A percentile compares a stretch with the other conserved stretches of the same genome.
Evolutionary conservation across 2,329 filamentous ascomycete genomes (phyloP).

Genomic region (Diaporthe batatas): DNA sequence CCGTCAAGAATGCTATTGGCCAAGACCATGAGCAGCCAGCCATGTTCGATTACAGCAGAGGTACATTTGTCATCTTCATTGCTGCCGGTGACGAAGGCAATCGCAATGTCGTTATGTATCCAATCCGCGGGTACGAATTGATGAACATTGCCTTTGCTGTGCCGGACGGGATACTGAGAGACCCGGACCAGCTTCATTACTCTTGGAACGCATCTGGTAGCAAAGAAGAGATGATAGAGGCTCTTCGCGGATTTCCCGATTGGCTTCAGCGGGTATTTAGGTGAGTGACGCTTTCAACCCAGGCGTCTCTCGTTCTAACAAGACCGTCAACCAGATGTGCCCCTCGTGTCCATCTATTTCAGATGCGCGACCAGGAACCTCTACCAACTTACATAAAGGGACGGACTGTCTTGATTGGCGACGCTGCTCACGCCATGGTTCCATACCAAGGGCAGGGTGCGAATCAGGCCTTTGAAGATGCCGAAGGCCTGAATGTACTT

Average conservation of each 20-base stretch:
- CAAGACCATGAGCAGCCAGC: neutral
- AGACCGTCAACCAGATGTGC: conserved; percentile 1
- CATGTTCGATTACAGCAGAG: neutral
- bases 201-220: conserved; percentile 8
- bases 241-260: neutral
- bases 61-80: neutral
- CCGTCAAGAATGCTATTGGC: neutral
- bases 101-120: conserved; percentile 16
- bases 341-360: conserved; percentile 5
- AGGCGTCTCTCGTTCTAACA: neutral
- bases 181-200: conserved; percentile 10
- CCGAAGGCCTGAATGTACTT: conserved; percentile 5
- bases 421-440: conserved; percentile 29
- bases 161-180: neutral
- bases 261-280: neutral
- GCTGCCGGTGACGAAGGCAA: conserved; percentile 13
- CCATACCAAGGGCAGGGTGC: conserved; percentile 29
- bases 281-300: neutral
- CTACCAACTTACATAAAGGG: conserved; percentile 8
- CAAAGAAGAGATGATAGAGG: conserved; percentile 1
- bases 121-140: neutral
- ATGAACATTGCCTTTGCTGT: conserved; percentile 22
- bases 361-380: conserved; percentile 6
- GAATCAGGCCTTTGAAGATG: conserved; percentile 19
- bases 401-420: conserved; percentile 6